Evolutionary conservation across 371 early-diverging fungal genomes (phyloP).

Genomic region (Actinomortierella ambigua): DNA sequence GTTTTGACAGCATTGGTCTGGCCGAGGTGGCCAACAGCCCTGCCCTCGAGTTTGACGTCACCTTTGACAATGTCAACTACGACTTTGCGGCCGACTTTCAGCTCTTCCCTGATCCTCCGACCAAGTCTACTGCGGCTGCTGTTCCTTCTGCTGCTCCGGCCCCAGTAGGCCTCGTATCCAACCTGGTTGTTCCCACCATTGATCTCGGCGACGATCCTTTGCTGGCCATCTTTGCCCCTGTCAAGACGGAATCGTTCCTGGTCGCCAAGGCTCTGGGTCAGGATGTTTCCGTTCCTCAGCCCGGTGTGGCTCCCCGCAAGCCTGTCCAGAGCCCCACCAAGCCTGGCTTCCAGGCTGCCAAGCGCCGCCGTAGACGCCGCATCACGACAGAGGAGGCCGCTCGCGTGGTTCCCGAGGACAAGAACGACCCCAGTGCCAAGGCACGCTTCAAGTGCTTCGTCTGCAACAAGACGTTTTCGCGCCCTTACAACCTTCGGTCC

Average conservation of each 20-base stretch:
- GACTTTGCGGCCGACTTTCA: constrained; percentile 32
- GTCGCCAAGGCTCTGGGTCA: constrained; percentile 21
- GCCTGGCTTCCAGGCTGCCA: constrained; percentile 33
- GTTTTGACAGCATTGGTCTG: constrained; percentile 20
- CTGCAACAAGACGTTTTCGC: constrained; percentile 37
- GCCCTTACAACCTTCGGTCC: constrained; percentile 39
- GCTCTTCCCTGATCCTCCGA: constrained; percentile 26
- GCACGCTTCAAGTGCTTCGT: constrained; percentile 33
- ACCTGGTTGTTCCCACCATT: too few species aligned
- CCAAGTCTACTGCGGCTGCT: constrained; percentile 15
- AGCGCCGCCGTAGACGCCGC: constrained; percentile 33
- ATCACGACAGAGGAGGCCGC: constrained; percentile 37
- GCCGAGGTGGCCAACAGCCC: constrained; percentile 26
- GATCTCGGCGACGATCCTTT: too few species aligned
- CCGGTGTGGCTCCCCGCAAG: constrained; percentile 27
- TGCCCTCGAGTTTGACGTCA: constrained; percentile 5
- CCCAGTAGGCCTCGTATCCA: constrained; percentile 2
- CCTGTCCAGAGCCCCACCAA: constrained; percentile 39
- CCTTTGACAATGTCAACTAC: constrained; percentile 21
- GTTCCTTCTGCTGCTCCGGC: constrained; percentile 9
- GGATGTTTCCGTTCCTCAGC: constrained; percentile 15
- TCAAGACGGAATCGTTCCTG: neutral
- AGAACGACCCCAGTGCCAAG: constrained; percentile 22
- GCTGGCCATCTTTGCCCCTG: neutral
- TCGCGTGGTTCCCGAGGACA: constrained; percentile 24